Percentiles rank a stretch among this genome's conserved stretches.
Conservation (phyloP, 73 alveolate species). For the Tetrahymena borealis region DNA sequence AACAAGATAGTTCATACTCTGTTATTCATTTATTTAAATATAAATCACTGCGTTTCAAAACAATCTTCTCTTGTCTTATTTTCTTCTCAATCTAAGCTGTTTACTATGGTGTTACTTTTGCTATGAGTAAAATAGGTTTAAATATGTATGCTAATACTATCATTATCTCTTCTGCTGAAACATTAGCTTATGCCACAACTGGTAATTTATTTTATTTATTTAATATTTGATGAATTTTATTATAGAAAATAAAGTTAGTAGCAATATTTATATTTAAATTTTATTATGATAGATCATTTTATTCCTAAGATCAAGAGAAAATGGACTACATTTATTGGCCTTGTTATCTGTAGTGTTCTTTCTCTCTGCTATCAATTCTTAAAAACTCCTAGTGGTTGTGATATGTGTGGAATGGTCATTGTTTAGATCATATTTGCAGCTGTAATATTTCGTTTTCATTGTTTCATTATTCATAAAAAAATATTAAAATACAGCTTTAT, state of each 20-base stretch:
- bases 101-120: slow-evolving; percentile 44
- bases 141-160: slow-evolving; percentile 6
- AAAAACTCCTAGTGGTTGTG: neutral
- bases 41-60: slow-evolving; percentile 7
- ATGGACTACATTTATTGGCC: slow-evolving; percentile 7
- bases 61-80: slow-evolving; percentile 10
- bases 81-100: slow-evolving; percentile 29
- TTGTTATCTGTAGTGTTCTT: slow-evolving; percentile 1
- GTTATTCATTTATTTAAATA: slow-evolving; percentile 22
- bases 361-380: neutral
- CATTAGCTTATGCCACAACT: slow-evolving; percentile 16
- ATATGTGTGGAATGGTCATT: neutral
- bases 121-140: slow-evolving; percentile 14
- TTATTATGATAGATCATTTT: neutral
- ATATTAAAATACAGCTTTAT: neutral
- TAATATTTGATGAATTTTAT: neutral
- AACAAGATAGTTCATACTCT: slow-evolving; percentile 7
- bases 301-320: slow-evolving; percentile 17
- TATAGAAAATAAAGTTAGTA: too few species aligned
- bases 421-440: neutral
- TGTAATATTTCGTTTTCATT: neutral
- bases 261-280: neutral
- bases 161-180: slow-evolving; percentile 27
- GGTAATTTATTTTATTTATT: neutral
- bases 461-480: neutral